A percentile compares a stretch with the other conserved stretches of the same genome.
phyloP scores from a whole-genome alignment of 2,329 filamentous ascomycete species.

The Fusarium keratoplasticum region DNA sequence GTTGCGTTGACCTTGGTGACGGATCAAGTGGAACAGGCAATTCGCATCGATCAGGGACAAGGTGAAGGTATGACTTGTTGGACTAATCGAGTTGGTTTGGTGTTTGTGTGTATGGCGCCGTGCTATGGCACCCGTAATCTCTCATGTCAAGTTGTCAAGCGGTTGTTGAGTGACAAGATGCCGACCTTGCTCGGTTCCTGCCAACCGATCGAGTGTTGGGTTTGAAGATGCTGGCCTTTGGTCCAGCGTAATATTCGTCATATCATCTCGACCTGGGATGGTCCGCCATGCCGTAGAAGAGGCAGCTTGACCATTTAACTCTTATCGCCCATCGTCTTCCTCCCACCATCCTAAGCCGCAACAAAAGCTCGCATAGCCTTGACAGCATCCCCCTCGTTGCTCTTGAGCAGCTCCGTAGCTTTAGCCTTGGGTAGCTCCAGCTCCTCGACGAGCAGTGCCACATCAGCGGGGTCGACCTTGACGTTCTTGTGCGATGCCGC shows the following conservation, averaged over 20 bases:
- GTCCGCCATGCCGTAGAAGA: neutral
- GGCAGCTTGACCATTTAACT: neutral
- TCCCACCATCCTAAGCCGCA: slow-evolving; percentile 5
- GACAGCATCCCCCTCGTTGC: slow-evolving; percentile 76
- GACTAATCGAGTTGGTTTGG: neutral
- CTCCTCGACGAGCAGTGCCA: slow-evolving; percentile 76
- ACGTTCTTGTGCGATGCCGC: slow-evolving; percentile 66
- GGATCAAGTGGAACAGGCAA: neutral
- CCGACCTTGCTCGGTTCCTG: neutral
- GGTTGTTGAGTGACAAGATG: neutral
- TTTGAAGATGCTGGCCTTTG: neutral
- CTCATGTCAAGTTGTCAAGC: too few species aligned
- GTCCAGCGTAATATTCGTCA: neutral
- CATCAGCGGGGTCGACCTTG: slow-evolving; percentile 80
- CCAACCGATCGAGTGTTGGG: neutral
- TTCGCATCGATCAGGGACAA: neutral
- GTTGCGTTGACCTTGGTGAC: neutral
- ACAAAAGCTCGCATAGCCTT: slow-evolving; percentile 73
- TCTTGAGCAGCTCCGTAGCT: slow-evolving; percentile 79
- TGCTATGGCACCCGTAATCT: neutral
- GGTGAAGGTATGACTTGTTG: neutral
- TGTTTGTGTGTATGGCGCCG: neutral
- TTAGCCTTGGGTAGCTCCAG: slow-evolving; percentile 78
- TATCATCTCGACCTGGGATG: neutral
- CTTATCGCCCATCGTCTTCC: neutral